Conservation (phyloP, 768 basidiomycete species). For the Amanita subjunquillea region DNA sequence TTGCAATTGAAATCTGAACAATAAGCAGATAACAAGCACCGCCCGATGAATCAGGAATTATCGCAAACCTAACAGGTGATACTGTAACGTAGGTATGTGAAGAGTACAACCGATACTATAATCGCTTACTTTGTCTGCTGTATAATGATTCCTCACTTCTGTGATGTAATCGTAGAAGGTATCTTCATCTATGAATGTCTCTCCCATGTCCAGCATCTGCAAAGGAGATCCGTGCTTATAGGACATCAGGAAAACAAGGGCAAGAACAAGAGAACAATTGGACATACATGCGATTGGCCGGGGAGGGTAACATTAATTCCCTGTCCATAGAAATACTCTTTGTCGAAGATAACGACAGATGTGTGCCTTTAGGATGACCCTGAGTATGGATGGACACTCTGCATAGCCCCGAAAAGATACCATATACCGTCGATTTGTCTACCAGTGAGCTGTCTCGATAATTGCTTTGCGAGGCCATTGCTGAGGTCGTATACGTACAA, state of each 20-base stretch:
- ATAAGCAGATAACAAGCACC: not conserved
- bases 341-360: conserved; percentile 77
- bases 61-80: conserved; percentile 70
- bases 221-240: conserved; percentile 65
- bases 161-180: conserved; percentile 80
- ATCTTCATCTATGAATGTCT: conserved; percentile 71
- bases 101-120: not conserved
- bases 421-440: conserved; percentile 91
- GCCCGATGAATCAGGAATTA: not conserved
- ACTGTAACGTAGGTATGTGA: conserved; percentile 32
- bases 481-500: conserved; percentile 91
- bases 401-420: conserved; percentile 23
- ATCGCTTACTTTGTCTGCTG: conserved; percentile 69
- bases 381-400: not conserved
- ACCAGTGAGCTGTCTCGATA: conserved; percentile 77
- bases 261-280: not conserved
- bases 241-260: not conserved
- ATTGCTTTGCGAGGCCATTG: conserved; percentile 69
- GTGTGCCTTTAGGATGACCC: conserved; percentile 62
- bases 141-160: conserved; percentile 72
- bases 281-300: conserved; percentile 72
- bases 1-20: conserved; percentile 85
- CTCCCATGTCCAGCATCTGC: conserved; percentile 64
- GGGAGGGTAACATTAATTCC: conserved; percentile 68
- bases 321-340: conserved; percentile 86